Evolutionary conservation across 441 rosid genomes (phyloP).

Genomic region (Pelargonium fulgidum): DNA sequence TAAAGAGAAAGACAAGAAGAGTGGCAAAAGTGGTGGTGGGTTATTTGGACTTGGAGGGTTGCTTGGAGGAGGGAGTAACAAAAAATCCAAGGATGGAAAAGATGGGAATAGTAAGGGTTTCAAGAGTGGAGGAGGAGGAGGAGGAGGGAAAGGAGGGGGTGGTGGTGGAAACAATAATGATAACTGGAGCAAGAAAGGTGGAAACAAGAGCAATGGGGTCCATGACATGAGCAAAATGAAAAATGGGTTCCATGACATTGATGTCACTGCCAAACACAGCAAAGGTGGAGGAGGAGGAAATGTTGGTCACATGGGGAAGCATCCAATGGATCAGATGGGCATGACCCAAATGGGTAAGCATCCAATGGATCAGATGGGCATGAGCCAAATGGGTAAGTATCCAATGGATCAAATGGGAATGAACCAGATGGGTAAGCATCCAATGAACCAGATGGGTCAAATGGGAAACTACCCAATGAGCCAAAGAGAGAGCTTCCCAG

Average conservation of each 20-base stretch:
- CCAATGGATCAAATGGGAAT: neutral
- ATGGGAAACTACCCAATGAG: slow-evolving; percentile 29
- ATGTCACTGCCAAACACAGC: slow-evolving; percentile 1
- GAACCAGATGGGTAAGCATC: slow-evolving; percentile 17
- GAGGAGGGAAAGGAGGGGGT: slow-evolving; percentile 39
- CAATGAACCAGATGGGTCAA: neutral
- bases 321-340: no score
- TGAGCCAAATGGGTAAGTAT: slow-evolving; percentile 10
- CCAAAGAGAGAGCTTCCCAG: slow-evolving; percentile 23
- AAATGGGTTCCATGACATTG: neutral
- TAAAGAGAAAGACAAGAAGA: slow-evolving; percentile 28
- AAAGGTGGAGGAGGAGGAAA: neutral
- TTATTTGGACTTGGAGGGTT: slow-evolving; percentile 44
- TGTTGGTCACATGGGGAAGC: neutral
- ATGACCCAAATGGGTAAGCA: no score
- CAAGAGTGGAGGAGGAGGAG: slow-evolving; percentile 27
- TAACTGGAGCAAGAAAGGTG: slow-evolving; percentile 7
- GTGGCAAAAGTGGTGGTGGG: slow-evolving; percentile 37
- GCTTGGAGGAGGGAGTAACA: slow-evolving; percentile 12
- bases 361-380: neutral
- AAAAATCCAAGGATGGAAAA: slow-evolving; percentile 34
- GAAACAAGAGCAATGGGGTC: neutral
- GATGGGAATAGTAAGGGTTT: slow-evolving; percentile 28
- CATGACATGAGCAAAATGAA: neutral
- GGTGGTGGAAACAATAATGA: neutral